Base-by-base conservation (phyloP, 345 rosid species). In the Turritis glabra region DNA sequence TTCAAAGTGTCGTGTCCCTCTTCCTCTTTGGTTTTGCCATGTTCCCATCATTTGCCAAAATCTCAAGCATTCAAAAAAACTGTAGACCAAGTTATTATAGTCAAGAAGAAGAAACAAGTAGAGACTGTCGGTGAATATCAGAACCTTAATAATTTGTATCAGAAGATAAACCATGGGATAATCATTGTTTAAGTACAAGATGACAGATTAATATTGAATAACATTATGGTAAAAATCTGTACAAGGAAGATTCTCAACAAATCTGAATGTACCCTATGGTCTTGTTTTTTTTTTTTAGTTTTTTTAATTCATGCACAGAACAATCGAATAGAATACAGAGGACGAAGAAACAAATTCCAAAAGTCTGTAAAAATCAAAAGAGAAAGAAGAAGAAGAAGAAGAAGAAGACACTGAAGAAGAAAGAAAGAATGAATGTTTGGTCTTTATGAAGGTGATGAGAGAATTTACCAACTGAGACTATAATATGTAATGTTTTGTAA, bases 391-490 rank as follows among this genome's bases (percentile, higher is more conserved):
- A n/a, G n/a, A n/a, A n/a, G n/a, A n/a, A n/a, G n/a, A n/a, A 35
- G 32, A 71, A 52, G 29, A 52, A 27, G 8, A 33, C 8, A 30
- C 1, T 37, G 40, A 14, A 37, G 40, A 37, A 37, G 11, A 14
- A 40, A 61, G 66, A 60, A 67, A 52, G 57, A 69, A 76, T 69
- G 33, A 53, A 69, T 50, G 25, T 8, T n/a, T n/a, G 14, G 22
- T n/a, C n/a, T n/a, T n/a, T n/a, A 61, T 18, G 71, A 50, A 61
- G 25, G 18, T n/a, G 55, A 23, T 26, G 40, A 30, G 79, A 59
- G 70, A 77, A 63, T 69, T 70, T 77, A 77, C 80, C 67, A 69
- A 61, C 51, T 21, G 71, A 63, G 70, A 73, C 35, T 56, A 73
- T 19, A 29, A 58, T 58, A 33, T 19, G 64, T 58, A 37, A 37